Base-by-base conservation (phyloP, 2,329 filamentous ascomycete genomes). In the Aspergillus transmontanensis region DNA sequence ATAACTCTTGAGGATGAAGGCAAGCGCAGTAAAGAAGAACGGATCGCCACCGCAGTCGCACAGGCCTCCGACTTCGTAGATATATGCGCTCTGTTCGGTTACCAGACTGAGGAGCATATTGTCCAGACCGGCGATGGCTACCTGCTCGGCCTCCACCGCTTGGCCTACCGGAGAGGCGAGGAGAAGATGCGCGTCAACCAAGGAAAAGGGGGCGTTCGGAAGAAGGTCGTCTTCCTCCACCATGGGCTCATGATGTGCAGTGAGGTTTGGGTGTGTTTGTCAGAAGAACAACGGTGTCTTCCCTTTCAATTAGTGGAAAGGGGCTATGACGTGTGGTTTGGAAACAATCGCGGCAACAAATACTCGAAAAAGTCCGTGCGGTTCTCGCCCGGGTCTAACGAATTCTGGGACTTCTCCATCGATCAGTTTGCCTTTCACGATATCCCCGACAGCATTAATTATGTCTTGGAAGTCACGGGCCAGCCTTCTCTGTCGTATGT, bases 201-300 rank as follows among this genome's bases (percentile, higher is more conserved):
- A 57, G 81, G 84, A 0, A 83, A 84, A 1, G 83, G 85, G 41
- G 89, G 89, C 71, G 70, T 91, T 32, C 86, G 85, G 78, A 97
- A 97, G 81, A 91, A 89, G 70, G 92, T 98, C 56, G 89, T 95
- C 7, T 99, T 98, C 76, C 82, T 99, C 67, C 95, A 99, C 74
- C 95, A 99, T 78, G 95, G 94, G 10, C 85, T 99, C 62, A 86
- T 99, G 74, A 99, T 99, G 95, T 98, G 97, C 79, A 97, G 93
- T 71, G 95, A 99, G 78, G 94, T 99, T 39, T 99, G 95, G 95
- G 92, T 98, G 10, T 96, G 93, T 74, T 81, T 94, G 74, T 96
- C 94, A 0, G 92, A 97, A 69, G 89, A 90, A 69, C 86, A 96
- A 77, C 87, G 94, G 69, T 94, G 91, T 69, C 82, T 99, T 45